Evolutionary conservation across 768 basidiomycete genomes (phyloP).

Genomic region (Trametopsis cervina): DNA sequence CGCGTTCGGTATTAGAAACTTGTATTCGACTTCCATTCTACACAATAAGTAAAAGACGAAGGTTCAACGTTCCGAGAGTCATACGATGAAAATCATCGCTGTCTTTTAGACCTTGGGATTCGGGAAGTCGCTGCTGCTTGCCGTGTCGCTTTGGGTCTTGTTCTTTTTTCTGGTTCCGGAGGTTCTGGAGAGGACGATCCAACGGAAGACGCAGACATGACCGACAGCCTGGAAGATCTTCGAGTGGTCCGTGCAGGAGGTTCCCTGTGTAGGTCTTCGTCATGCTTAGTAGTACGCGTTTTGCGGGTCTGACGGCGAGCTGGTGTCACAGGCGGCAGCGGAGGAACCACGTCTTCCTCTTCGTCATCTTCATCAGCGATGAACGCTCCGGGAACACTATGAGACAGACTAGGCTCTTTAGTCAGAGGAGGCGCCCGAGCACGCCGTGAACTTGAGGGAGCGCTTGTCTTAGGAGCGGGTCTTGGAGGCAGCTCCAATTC

Average conservation of each 20-base stretch:
- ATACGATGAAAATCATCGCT: slow-evolving; percentile 2
- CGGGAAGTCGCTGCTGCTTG: background rate
- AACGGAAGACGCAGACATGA: slow-evolving; percentile 3
- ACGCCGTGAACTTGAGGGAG: background rate
- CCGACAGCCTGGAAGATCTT: slow-evolving; percentile 21
- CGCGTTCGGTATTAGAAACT: too few relatives aligned
- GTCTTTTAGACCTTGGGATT: slow-evolving; percentile 1
- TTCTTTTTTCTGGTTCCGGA: background rate
- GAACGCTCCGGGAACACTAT: slow-evolving; percentile 25
- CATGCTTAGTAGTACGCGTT: slow-evolving; percentile 12
- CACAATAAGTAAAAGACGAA: too few relatives aligned
- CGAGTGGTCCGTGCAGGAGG: slow-evolving; percentile 24
- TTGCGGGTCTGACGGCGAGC: slow-evolving; percentile 15
- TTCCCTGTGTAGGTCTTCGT: slow-evolving; percentile 11
- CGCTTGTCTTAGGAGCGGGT: slow-evolving; percentile 11
- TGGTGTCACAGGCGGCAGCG: slow-evolving; percentile 25
- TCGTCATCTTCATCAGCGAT: slow-evolving; percentile 21
- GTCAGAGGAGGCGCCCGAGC: background rate
- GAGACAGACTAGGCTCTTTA: slow-evolving; percentile 6
- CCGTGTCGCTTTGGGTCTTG: background rate
- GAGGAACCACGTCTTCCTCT: slow-evolving; percentile 24
- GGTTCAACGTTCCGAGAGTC: too few relatives aligned
- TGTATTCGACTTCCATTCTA: too few relatives aligned
- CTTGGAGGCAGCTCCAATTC: background rate
- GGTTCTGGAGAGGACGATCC: slow-evolving; percentile 8